Percentiles rank a stretch among this genome's conserved stretches.
phyloP scores from a whole-genome alignment of 2,329 filamentous ascomycete species.

The Trichoderma citrinoviride region DNA sequence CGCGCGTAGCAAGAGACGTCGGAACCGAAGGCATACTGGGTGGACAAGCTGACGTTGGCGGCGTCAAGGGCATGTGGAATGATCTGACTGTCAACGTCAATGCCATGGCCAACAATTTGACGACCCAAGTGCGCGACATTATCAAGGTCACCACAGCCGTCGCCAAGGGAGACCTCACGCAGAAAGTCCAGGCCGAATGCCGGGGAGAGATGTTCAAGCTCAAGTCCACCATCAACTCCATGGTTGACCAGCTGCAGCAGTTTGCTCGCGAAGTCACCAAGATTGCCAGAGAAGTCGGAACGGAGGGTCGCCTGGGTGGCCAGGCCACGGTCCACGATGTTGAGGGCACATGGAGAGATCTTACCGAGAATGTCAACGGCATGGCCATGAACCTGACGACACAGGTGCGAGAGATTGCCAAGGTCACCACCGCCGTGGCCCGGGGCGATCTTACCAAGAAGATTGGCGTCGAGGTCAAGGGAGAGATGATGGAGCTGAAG shows the following conservation, averaged over 20 bases:
- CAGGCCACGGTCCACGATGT: conserved; percentile 96
- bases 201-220: conserved; percentile 90
- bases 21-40: conserved; percentile 81
- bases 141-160: conserved; percentile 74
- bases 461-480: conserved; percentile 88
- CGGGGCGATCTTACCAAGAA: conserved; percentile 93
- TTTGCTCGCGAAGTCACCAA: conserved; percentile 97
- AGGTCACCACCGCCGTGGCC: conserved; percentile 92
- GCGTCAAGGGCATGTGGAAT: conserved; percentile 86
- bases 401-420: conserved; percentile 95
- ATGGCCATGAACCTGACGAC: conserved; percentile 99
- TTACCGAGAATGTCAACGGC: conserved; percentile 94
- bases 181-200: conserved; percentile 92
- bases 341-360: conserved; percentile 93
- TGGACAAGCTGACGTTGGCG: conserved; percentile 78
- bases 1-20: conserved; percentile 77
- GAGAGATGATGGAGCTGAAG: conserved; percentile 93
- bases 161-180: conserved; percentile 84
- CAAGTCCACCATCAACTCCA: conserved; percentile 98
- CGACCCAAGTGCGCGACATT: conserved; percentile 90
- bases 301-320: conserved; percentile 88
- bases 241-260: conserved; percentile 96
- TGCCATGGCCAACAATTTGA: conserved; percentile 84
- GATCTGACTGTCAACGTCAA: conserved; percentile 83
- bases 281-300: conserved; percentile 93